A percentile compares a stretch with the other conserved stretches of the same genome.
Conservation (phyloP, 106 monocot species). For the Dactylorhiza incarnata region DNA sequence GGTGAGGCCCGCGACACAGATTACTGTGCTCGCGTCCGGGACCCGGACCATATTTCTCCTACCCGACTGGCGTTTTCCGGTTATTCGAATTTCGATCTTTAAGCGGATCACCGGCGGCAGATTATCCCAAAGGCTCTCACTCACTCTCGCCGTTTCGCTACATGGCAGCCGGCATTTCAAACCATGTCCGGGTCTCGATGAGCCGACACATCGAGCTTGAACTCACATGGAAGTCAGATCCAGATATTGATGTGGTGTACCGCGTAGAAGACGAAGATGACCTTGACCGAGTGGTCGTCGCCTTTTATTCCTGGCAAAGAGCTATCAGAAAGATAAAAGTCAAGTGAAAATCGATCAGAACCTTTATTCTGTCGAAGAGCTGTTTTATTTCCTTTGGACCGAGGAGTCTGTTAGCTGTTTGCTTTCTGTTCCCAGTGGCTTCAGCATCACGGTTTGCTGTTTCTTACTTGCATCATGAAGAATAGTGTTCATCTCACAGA, state of each 20-base stretch:
- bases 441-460: background rate
- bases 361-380: background rate
- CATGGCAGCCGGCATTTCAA: background rate
- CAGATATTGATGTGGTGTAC: background rate
- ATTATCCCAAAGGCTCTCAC: background rate
- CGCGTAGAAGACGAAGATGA: background rate
- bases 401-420: background rate
- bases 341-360: background rate
- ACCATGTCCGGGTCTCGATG: background rate
- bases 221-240: background rate
- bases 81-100: too few species aligned
- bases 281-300: background rate
- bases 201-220: background rate
- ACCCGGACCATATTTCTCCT: too few species aligned
- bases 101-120: too few species aligned
- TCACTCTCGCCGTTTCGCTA: background rate
- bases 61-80: too few species aligned
- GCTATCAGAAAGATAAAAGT: background rate
- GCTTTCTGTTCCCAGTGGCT: background rate
- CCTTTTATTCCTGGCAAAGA: background rate
- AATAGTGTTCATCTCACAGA: background rate
- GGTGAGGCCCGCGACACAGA: too few species aligned
- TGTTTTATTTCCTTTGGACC: background rate
- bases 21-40: too few species aligned
- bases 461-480: background rate